A percentile compares a stretch with the other conserved stretches of the same genome.
Conservation (phyloP, 169 alveolate species). For the Plasmodium gonderi region DNA sequence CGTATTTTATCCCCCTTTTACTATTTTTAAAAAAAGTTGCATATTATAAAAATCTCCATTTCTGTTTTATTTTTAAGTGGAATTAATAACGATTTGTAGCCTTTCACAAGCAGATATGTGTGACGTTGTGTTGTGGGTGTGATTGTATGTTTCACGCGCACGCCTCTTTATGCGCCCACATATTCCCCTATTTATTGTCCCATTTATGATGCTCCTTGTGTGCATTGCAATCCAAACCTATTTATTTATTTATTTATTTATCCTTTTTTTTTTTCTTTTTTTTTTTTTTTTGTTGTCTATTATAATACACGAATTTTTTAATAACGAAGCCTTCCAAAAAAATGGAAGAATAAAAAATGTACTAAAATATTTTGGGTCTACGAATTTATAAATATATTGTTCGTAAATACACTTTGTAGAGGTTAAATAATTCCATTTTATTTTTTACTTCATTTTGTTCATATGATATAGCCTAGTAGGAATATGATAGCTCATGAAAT, state of each 20-base stretch:
- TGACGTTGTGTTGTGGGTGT: neutral
- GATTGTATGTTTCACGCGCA: neutral
- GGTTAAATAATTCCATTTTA: too few species aligned
- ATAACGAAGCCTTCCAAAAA: slow-evolving; percentile 11
- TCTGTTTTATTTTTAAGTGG: slow-evolving; percentile 64
- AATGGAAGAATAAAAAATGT: slow-evolving; percentile 18
- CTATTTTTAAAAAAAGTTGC: neutral
- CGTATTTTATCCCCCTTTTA: neutral
- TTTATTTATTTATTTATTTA: slow-evolving; percentile 2
- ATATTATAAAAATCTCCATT: neutral
- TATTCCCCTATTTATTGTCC: neutral
- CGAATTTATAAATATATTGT: neutral
- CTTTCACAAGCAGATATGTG: neutral
- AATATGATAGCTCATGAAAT: too few species aligned
- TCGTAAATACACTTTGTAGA: too few species aligned
- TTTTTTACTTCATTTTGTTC: too few species aligned
- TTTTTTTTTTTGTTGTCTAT: slow-evolving; percentile 25
- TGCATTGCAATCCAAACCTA: neutral
- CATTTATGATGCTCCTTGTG: slow-evolving; percentile 5
- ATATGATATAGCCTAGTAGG: too few species aligned
- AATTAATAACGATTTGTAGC: slow-evolving; percentile 33
- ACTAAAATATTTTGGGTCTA: slow-evolving; percentile 9
- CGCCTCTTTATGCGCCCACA: neutral
- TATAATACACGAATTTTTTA: slow-evolving; percentile 24
- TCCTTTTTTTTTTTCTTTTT: slow-evolving; percentile 11